Evolutionary conservation across 1,139 yeast species (phyloP).

Genomic region (Lodderomyces parapsilosis): DNA sequence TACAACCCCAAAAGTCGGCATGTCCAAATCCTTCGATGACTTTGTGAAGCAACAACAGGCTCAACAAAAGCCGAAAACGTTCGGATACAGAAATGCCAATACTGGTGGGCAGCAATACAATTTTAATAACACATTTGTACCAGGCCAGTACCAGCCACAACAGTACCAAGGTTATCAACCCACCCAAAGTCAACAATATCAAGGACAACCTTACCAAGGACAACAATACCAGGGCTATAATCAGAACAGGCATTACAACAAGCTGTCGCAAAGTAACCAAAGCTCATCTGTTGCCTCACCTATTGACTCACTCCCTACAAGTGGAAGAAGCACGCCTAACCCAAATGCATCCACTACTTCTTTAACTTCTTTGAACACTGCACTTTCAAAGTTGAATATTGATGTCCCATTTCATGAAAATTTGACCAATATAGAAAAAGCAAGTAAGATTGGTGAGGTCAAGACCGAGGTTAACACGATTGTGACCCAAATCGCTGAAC

Average conservation of each 20-base stretch:
- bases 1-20: conserved; percentile 4
- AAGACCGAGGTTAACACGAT: conserved; percentile 60
- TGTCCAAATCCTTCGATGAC: conserved; percentile 30
- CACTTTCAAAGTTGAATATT: conserved; percentile 59
- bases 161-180: conserved; percentile 7
- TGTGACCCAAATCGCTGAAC: conserved; percentile 44
- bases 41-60: conserved; percentile 27
- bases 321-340: conserved; percentile 41
- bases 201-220: conserved; percentile 8
- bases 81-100: conserved; percentile 20
- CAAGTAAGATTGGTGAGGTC: conserved; percentile 62
- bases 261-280: conserved; percentile 6
- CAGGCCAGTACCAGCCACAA: conserved; percentile 8
- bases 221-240: conserved; percentile 15
- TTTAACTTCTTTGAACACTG: conserved; percentile 65
- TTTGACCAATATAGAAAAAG: conserved; percentile 54
- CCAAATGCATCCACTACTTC: conserved; percentile 62
- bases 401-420: conserved; percentile 68
- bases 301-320: conserved; percentile 35
- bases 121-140: conserved; percentile 7
- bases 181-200: conserved; percentile 11
- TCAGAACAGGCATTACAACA: conserved; percentile 11
- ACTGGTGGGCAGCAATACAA: conserved; percentile 13
- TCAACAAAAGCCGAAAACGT: conserved; percentile 23
- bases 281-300: conserved; percentile 24